These are phyloP conservation scores for Epichloe bromicola DNA, from an alignment of 2,329 filamentous ascomycete genomes.

Conservation along the genomic window DNA sequence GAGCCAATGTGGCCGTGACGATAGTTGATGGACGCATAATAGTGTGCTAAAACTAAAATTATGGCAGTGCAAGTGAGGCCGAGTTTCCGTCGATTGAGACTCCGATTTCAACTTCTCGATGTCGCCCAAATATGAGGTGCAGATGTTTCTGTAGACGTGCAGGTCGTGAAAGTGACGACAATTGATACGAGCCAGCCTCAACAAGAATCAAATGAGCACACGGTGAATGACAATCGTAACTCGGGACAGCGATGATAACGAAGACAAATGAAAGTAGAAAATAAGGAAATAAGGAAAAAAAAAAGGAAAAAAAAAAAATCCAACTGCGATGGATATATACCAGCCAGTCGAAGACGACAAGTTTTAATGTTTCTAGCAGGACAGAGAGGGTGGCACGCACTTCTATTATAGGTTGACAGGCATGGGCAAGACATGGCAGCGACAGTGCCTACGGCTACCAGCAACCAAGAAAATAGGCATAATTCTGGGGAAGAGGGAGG, in stretches of 20 bases:
- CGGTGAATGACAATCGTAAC: neutral
- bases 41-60: conserved; percentile 7
- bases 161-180: neutral
- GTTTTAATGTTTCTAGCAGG: conserved; percentile 7
- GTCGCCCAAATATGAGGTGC: neutral
- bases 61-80: neutral
- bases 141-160: neutral
- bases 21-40: conserved; percentile 44
- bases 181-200: neutral
- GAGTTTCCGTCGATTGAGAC: neutral
- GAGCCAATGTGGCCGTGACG: conserved; percentile 30
- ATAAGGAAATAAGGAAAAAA: conserved; percentile 6
- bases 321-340: neutral
- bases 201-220: neutral
- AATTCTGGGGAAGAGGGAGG: too few species aligned
- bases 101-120: neutral
- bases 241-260: conserved; percentile 4
- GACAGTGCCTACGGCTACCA: neutral
- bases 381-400: conserved; percentile 6
- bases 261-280: conserved; percentile 12
- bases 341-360: neutral
- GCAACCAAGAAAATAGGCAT: too few species aligned
- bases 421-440: neutral
- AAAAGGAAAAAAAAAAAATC: conserved; percentile 4
- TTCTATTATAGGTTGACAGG: conserved; percentile 13